Conservation (phyloP, 78 protist species). For the Pigoraptor vietnamica region DNA sequence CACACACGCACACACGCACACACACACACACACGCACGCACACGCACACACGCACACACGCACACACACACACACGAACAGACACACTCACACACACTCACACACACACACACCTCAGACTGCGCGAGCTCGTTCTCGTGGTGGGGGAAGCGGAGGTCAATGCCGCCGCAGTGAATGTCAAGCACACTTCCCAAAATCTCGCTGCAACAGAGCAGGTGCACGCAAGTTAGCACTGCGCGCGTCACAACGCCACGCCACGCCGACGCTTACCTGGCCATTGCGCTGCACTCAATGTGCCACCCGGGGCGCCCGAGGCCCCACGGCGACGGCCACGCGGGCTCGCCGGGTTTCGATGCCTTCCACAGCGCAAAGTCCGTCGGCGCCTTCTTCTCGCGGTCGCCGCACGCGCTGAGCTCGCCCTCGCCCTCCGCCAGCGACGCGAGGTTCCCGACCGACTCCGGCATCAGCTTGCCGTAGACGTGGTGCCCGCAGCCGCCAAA, state of each 20-base stretch:
- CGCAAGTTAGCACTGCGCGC: not conserved
- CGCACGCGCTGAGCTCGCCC: slow-evolving; percentile 14
- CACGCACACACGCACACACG: no score
- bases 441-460: slow-evolving; percentile 40
- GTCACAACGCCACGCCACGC: not conserved
- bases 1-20: no score
- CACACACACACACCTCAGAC: slow-evolving; percentile 91
- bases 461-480: slow-evolving; percentile 74
- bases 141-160: slow-evolving; percentile 96
- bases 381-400: not conserved
- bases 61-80: no score
- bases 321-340: slow-evolving; percentile 63
- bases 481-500: slow-evolving; percentile 35
- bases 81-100: no score
- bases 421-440: slow-evolving; percentile 63
- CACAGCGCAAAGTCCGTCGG: slow-evolving; percentile 76
- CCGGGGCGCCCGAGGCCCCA: slow-evolving; percentile 99
- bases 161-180: slow-evolving; percentile 91
- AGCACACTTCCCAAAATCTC: slow-evolving; percentile 29
- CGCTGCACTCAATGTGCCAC: slow-evolving; percentile 99
- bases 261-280: slow-evolving; percentile 81
- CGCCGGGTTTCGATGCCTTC: slow-evolving; percentile 75
- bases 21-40: no score
- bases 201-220: slow-evolving; percentile 92
- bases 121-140: slow-evolving; percentile 99